A percentile compares a stretch with the other conserved stretches of the same genome.
Evolutionary conservation across 495 filamentous ascomycete species (phyloP).

Genomic region (Talaromyces adpressus): DNA sequence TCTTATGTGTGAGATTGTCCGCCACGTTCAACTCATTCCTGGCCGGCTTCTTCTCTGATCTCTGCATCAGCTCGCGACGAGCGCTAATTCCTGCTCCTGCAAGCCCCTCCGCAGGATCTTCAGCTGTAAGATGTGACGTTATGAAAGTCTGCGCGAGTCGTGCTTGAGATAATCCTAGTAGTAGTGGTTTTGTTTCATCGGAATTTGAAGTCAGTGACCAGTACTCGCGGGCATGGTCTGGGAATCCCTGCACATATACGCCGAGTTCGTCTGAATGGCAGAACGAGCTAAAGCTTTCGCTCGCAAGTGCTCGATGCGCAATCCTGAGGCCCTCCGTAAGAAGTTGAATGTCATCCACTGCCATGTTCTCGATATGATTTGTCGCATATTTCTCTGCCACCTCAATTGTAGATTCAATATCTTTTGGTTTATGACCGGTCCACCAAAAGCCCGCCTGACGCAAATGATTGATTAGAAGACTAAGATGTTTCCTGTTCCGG

Average conservation of each 20-base stretch:
- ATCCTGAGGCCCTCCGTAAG: slow-evolving; percentile 56
- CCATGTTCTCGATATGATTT: slow-evolving; percentile 44
- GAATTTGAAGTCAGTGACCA: slow-evolving; percentile 55
- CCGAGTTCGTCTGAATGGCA: slow-evolving; percentile 71
- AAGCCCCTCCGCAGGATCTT: slow-evolving; percentile 46
- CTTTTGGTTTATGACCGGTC: slow-evolving; percentile 59
- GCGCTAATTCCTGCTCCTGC: slow-evolving; percentile 37
- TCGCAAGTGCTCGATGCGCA: slow-evolving; percentile 51
- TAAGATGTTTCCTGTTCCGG: slow-evolving; percentile 55
- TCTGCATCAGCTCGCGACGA: slow-evolving; percentile 22
- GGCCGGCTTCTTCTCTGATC: slow-evolving; percentile 12
- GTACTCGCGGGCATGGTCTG: slow-evolving; percentile 36
- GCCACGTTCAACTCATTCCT: slow-evolving; percentile 2
- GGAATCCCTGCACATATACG: slow-evolving; percentile 58
- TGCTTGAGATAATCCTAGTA: slow-evolving; percentile 51
- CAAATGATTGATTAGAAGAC: slow-evolving; percentile 66
- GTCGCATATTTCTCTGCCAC: slow-evolving; percentile 58
- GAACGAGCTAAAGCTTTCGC: slow-evolving; percentile 56
- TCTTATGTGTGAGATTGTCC: slow-evolving; percentile 12
- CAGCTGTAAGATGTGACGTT: slow-evolving; percentile 39
- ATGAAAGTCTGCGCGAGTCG: slow-evolving; percentile 52
- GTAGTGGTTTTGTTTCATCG: slow-evolving; percentile 22
- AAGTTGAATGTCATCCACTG: slow-evolving; percentile 48
- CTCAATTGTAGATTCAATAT: slow-evolving; percentile 56
- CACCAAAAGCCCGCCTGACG: slow-evolving; percentile 88